These are phyloP conservation scores for Rhamnella rubrinervis DNA, from an alignment of 331 rosid genomes.

Conservation along the genomic window DNA sequence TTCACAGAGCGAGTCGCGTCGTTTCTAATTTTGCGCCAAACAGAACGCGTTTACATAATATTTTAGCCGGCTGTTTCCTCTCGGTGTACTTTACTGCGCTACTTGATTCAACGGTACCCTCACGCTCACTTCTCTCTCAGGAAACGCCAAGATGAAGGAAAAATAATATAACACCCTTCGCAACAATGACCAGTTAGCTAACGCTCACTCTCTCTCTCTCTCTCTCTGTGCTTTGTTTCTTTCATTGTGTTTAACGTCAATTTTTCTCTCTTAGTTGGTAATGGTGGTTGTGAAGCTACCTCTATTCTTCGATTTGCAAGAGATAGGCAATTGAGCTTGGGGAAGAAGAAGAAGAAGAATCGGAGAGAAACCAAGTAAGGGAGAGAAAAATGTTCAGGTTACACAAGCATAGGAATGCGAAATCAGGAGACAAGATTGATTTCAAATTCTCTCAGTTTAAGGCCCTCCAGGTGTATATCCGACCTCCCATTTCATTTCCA, in stretches of 20 bases:
- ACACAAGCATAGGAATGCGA: conserved; percentile 35
- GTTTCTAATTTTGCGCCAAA: too few species aligned
- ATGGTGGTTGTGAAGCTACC: conserved; percentile 22
- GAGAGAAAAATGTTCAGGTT: conserved; percentile 39
- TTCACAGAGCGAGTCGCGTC: neutral
- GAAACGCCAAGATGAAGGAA: conserved; percentile 29
- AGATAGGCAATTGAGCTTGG: neutral
- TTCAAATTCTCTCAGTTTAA: conserved; percentile 47
- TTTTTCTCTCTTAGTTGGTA: conserved; percentile 19
- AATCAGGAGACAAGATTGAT: conserved; percentile 43
- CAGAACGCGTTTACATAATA: neutral
- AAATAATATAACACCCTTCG: conserved; percentile 25
- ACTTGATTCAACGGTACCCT: conserved; percentile 7
- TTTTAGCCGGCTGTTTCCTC: neutral
- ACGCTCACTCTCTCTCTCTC: conserved; percentile 28
- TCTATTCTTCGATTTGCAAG: conserved; percentile 2
- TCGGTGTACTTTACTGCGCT: neutral
- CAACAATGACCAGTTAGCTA: conserved; percentile 46
- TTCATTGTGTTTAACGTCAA: conserved; percentile 9
- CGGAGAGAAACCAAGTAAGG: conserved; percentile 4
- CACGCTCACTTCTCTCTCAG: conserved; percentile 1
- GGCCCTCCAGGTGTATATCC: conserved; percentile 39
- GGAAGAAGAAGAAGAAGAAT: neutral
- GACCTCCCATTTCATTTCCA: neutral
- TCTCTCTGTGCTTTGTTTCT: conserved; percentile 20